These are phyloP conservation scores for Cynanchum wilfordii DNA, from an alignment of 257 asterid species.

Conservation along the genomic window DNA sequence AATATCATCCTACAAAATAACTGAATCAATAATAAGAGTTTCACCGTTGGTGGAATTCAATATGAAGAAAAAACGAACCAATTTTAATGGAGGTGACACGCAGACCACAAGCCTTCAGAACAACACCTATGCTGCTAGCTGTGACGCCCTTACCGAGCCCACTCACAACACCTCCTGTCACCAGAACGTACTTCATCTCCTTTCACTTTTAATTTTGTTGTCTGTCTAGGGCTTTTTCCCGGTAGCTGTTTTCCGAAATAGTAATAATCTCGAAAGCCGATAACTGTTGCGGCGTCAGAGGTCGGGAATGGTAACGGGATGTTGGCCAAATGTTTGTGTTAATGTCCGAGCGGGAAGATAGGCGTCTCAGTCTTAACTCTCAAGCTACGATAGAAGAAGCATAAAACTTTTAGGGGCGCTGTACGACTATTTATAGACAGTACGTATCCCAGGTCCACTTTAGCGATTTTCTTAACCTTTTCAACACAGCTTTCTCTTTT, in stretches of 20 bases:
- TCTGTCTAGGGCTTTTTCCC: not conserved
- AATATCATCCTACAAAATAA: not conserved
- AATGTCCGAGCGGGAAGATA: conserved; percentile 34
- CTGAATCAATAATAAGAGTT: not conserved
- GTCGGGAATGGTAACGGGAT: not conserved
- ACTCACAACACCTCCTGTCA: conserved; percentile 97
- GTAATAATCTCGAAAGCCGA: not conserved
- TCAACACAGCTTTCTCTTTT: not conserved
- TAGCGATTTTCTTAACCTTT: not conserved
- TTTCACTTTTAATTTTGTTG: not conserved
- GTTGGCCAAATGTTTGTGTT: conserved; percentile 22
- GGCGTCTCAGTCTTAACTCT: not conserved
- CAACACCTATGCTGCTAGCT: conserved; percentile 97
- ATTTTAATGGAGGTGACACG: conserved; percentile 97
- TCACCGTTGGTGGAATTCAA: not conserved
- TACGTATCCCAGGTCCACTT: not conserved
- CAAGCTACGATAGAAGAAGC: not conserved
- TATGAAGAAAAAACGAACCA: conserved; percentile 35
- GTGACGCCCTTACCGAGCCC: conserved; percentile 99
- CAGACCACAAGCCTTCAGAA: conserved; percentile 90
- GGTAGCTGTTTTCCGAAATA: not conserved
- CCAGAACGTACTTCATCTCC: conserved; percentile 80
- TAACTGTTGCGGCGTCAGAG: not conserved
- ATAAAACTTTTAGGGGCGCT: not conserved
- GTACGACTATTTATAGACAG: not conserved